Base-by-base conservation (phyloP, 2,329 filamentous ascomycete species). In the Botrytis pseudocinerea region DNA sequence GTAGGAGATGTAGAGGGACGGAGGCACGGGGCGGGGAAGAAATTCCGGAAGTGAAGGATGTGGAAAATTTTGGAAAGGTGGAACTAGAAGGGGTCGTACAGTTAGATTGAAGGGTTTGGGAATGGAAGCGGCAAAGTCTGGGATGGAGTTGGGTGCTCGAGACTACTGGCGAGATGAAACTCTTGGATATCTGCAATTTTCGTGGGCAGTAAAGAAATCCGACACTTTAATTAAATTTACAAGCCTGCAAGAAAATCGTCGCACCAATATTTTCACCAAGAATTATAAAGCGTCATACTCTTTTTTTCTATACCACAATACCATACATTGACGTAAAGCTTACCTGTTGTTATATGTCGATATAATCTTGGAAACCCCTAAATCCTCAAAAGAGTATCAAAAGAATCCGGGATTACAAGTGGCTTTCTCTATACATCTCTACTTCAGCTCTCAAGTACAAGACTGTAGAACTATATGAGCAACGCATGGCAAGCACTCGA, bases 1-100 rank as follows among this genome's bases (percentile, higher is more conserved):
- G 79, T 75, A 75, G 74, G 10, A 74, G 71, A 46, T 73, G 71
- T 57, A 63, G 40, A 48, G 51, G 22, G 46, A 4, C 9, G 59
- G 32, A 32, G 54, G n/a, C 25, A 28, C 35, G 35, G 38, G 54
- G 6, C 4, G 40, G 54, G 18, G 59, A n/a, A 35, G 32, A 38
- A n/a, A 25, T 18, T 7, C 14, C 9, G 10, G n/a, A n/a, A 18
- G 42, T 22, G 2, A 28, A 32, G 2, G 46, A 40, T 14, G 16
- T 18, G 46, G 32, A n/a, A 54, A 54, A 12, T 20, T 40, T 40
- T 14, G 8, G 18, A 25, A 35, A 57, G 35, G 65, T 18, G n/a
- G 35, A n/a, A 28, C 25, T 32, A 22, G 65, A 28, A n/a, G 48
- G 18, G 38, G 12, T 57, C 4, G 46, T 35, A 18, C 5, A 69